Base-by-base conservation (phyloP, 2,329 filamentous ascomycete genomes). In the Colletotrichum tropicale region DNA sequence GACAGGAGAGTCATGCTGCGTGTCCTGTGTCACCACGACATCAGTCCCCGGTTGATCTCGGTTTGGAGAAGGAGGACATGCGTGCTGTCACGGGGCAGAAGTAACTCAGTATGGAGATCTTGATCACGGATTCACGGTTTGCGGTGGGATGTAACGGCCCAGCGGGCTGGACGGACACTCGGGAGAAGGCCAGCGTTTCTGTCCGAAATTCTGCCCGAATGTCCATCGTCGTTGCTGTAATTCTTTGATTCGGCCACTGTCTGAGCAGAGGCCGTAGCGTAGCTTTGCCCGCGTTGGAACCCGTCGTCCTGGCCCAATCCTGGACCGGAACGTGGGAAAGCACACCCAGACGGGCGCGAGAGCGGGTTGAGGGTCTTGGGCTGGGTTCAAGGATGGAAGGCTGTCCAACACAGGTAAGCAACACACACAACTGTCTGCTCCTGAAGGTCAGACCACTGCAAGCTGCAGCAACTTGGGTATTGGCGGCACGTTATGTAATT, bases 1-100 rank as follows among this genome's bases (percentile, higher is more conserved):
- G 48, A 66, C 70, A 65, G 56, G 26, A 73, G 73, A 75, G 73
- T 75, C 70, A 72, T 75, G 73, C 13, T 36, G 69, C 26, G 55
- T 48, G 38, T 56, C 38, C 55, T 67, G 73, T 67, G 28, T 72
- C 73, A 72, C 15, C 24, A 28, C 30, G 38, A 72, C 56, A 62
- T 55, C 69, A 16, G 24, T 64, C 61, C 72, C 72, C 24, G 26
- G 67, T 62, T 71, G 24, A 61, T 9, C 38, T 67, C 5, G 60
- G 26, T 6, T 12, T 13, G 2, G 5, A 30, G 5, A 10, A 24
- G 26, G 4, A 15, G 13, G 30, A 28, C 38, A 32, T 16, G 30
- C 15, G 28, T 66, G 18, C 28, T 43, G n/a, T 26, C 15, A 61
- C n/a, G 13, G 8, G 61, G 6, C 32, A 5, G 9, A 10, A 1